These are phyloP conservation scores for Nigrospora oryzae DNA, from an alignment of 2,329 filamentous ascomycete species.

Conservation along the genomic window DNA sequence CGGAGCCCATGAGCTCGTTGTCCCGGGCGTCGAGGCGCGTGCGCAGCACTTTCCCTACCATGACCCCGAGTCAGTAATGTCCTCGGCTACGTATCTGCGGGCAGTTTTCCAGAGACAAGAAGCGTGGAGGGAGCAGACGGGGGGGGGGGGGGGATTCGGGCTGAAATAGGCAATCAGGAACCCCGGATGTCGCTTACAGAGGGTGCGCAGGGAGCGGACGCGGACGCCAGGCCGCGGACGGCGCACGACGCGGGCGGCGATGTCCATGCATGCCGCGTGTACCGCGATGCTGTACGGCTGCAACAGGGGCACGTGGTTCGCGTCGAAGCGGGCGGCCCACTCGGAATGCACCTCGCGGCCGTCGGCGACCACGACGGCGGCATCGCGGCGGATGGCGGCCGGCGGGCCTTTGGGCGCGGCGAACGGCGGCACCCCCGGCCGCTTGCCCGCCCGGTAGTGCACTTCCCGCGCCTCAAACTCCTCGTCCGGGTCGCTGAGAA, in stretches of 20 bases:
- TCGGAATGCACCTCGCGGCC: constrained; percentile 4
- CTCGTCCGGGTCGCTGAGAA: constrained; percentile 10
- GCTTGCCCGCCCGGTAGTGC: constrained; percentile 11
- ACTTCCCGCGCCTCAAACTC: constrained; percentile 10
- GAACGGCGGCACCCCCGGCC: neutral
- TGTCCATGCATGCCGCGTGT: constrained; percentile 9
- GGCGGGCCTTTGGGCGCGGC: neutral
- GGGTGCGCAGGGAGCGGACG: constrained; percentile 7
- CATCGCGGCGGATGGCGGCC: constrained; percentile 6
- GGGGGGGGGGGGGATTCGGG: no score
- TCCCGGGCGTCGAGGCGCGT: constrained; percentile 10
- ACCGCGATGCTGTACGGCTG: constrained; percentile 9
- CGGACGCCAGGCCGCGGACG: constrained; percentile 4
- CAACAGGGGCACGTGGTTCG: neutral
- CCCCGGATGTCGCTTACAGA: no score
- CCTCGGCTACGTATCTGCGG: no score
- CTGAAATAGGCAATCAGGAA: no score
- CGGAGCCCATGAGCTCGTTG: constrained; percentile 7
- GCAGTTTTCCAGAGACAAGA: no score
- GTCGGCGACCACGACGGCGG: constrained; percentile 1
- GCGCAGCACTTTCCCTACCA: constrained; percentile 11
- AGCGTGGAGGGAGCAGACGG: no score
- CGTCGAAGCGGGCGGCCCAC: constrained; percentile 3
- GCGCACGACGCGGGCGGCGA: constrained; percentile 7
- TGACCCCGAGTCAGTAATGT: no score